Evolutionary conservation across 2,329 filamentous ascomycete genomes (phyloP), one percentile per base, ranked within the genome.

Genomic region (Alternaria incomplexa): DNA sequence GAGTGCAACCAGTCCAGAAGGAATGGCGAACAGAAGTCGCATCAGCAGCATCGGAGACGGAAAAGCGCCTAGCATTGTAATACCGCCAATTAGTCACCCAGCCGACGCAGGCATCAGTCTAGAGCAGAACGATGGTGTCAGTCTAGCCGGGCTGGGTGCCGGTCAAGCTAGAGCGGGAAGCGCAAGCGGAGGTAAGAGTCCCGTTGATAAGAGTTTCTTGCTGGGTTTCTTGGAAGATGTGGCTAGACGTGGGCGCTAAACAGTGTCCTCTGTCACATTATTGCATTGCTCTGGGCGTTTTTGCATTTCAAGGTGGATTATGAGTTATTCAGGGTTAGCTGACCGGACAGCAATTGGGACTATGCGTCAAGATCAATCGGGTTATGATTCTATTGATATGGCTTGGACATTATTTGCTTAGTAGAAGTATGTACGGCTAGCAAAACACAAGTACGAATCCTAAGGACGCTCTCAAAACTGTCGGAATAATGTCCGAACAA

Each of bases 171-270:
- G 40, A 56, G 46, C 65, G 20, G 51, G 59, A 17, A 66, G 58
- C 17, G 26, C 52, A 15, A 68, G 44, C 26, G 74, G 69, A 4
- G 72, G 68, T 11, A 79, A 74, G 60, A 79, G 73, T 52, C 87
- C 91, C 0, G 90, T 88, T 0, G 90, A 96, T 69, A 90, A 91
- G 74, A 89, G 85, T 15, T 96, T 96, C 72, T 81, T 96, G 74
- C 83, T 96, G 55, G 90, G 87, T 10, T 96, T 93, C 75, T 81
- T 96, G 71, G 88, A 92, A 66, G 83, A 83, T 60, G 83, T 86
- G 32, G 77, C 77, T 23, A 68, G 71, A 60, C 64, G 73, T 23
- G 77, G 75, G 23, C 66, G 76, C 10, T 78, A 57, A 69, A 20
- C 11, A 22, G 20, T 17, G 10, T 48, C 43, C 13, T 52, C n/a